Evolutionary conservation across 1,284 basidiomycete species (phyloP), one percentile per base, ranked within the genome.

Genomic region (Gymnopus androsaceus): DNA sequence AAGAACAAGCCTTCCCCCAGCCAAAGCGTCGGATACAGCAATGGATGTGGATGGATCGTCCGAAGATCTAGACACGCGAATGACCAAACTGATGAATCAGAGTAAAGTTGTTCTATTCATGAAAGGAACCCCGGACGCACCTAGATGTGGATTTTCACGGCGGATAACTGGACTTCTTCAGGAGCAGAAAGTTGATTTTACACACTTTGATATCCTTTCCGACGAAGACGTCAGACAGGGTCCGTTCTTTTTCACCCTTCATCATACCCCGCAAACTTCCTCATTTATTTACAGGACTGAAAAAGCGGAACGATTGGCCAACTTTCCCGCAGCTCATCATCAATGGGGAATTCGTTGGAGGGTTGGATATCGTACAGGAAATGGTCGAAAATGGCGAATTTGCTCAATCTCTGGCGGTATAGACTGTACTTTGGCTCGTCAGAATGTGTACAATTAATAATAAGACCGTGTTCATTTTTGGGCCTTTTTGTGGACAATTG

Each of bases 281-380:
- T n/a, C n/a, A n/a, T n/a, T n/a, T n/a, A 17, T 33, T 53, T 61
- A 76, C 52, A 79, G 77, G 76, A n/a, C 65, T 82, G 45, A 85
- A 85, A 63, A 73, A 70, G 41, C 59, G 82, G 51, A 96, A 95
- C 58, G 87, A 95, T 65, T 99, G 96, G 96, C 96, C 96, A 3
- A 99, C 96, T n/a, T 95, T 93, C 69, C 96, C 96, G 12, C 96
- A 99, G 73, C 81, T 99, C 3, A 97, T 98, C 67, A 81, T 98
- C 23, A 84, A 92, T 30, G 95, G 96, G 40, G 95, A 98, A 69
- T 90, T 99, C 58, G 85, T 98, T 19, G 96, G 96, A 23, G 96
- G 96, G 31, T 86, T 96, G 67, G 96, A 99, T 70, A 95, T 98
- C 63, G 83, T 97, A 3, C 74, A 75, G 59, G 83, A 84, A 62